Conservation (phyloP, 352 stramenopile species). For the Globisporangium spiculum region DNA sequence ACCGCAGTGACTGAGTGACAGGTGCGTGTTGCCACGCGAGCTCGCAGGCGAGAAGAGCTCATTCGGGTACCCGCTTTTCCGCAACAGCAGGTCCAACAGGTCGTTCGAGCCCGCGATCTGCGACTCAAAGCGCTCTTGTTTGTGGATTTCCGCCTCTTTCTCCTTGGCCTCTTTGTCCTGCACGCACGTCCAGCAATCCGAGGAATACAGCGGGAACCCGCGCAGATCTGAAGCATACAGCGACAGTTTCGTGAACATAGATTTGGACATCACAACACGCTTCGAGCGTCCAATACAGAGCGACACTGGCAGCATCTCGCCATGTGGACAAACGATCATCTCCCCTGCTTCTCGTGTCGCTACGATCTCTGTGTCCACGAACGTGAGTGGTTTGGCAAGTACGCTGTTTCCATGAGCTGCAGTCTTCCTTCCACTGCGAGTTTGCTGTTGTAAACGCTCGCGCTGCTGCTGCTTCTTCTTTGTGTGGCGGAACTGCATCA, state of each 20-base stretch:
- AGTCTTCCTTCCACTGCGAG: constrained; percentile 11
- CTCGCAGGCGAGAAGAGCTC: constrained; percentile 70
- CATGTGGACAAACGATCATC: constrained; percentile 70
- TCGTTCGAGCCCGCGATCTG: constrained; percentile 62
- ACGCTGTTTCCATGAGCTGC: constrained; percentile 3
- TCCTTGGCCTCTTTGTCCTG: constrained; percentile 52
- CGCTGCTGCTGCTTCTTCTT: constrained; percentile 68
- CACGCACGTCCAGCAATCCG: constrained; percentile 60
- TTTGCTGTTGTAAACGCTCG: constrained; percentile 28
- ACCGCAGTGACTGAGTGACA: constrained; percentile 41
- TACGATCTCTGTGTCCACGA: constrained; percentile 24
- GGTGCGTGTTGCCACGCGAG: constrained; percentile 42
- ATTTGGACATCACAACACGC: constrained; percentile 51
- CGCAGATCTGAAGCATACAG: constrained; percentile 56
- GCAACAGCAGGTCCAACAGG: constrained; percentile 67
- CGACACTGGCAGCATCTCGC: constrained; percentile 42
- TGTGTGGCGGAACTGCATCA: constrained; percentile 65
- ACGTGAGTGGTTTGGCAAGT: not conserved
- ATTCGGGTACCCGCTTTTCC: constrained; percentile 77
- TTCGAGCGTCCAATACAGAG: constrained; percentile 62
- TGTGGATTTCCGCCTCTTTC: constrained; percentile 47
- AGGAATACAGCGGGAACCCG: constrained; percentile 47
- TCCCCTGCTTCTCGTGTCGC: constrained; percentile 36
- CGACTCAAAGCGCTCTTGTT: constrained; percentile 57
- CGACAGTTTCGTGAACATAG: constrained; percentile 43